phyloP scores from a whole-genome alignment of 352 stramenopile genomes.

The Phytophthora ramorum region DNA sequence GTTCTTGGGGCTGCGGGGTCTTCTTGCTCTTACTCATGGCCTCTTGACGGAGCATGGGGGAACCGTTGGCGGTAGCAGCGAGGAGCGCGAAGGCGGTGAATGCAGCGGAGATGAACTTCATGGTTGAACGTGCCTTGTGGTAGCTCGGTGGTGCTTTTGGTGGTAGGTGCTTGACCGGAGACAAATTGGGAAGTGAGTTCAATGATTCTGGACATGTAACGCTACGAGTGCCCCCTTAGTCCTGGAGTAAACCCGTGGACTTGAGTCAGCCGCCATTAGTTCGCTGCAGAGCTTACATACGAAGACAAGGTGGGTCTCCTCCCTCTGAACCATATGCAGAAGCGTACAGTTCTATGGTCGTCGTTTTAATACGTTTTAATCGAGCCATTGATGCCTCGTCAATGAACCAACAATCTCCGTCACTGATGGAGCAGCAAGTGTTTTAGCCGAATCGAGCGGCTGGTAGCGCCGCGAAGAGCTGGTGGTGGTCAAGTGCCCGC shows the following conservation, averaged over 20 bases:
- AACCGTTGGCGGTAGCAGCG: too few species aligned
- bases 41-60: too few species aligned
- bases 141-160: too few species aligned
- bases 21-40: too few species aligned
- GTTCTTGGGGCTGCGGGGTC: too few species aligned
- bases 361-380: background rate
- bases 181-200: constrained; percentile 26
- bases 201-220: background rate
- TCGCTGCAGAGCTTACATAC: background rate
- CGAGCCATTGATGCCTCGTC: background rate
- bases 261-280: constrained; percentile 22
- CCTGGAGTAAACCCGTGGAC: background rate
- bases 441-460: constrained; percentile 22
- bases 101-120: too few species aligned
- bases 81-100: too few species aligned
- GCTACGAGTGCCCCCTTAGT: background rate
- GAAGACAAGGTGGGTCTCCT: too few species aligned
- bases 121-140: too few species aligned
- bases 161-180: constrained; percentile 8
- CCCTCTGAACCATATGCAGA: background rate
- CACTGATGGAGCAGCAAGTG: constrained; percentile 16
- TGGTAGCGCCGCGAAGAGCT: background rate
- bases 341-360: background rate
- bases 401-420: background rate
- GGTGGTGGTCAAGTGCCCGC: background rate